Evolutionary conservation across 768 basidiomycete genomes (phyloP).

Genomic region (Termitomyces heimii): DNA sequence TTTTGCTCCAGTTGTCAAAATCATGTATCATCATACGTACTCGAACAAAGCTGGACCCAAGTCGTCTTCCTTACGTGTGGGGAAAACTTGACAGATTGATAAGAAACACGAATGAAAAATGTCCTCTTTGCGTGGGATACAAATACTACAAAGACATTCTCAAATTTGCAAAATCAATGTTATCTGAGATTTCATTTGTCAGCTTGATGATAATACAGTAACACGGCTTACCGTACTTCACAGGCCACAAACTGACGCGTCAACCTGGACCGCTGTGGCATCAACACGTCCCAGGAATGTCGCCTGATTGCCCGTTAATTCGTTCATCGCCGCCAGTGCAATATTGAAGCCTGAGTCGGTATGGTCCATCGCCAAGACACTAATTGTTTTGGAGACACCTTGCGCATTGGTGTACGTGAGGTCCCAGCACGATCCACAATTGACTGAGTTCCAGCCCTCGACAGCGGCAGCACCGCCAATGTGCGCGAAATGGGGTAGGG

Average conservation of each 20-base stretch:
- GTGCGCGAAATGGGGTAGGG: constrained; percentile 44
- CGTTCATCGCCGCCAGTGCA: constrained; percentile 25
- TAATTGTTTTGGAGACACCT: constrained; percentile 25
- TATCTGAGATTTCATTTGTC: not conserved
- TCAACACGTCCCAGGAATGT: constrained; percentile 20
- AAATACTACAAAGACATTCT: not conserved
- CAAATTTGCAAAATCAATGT: not conserved
- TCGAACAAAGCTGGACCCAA: not conserved
- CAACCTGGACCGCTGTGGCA: constrained; percentile 14
- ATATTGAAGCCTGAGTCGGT: constrained; percentile 15
- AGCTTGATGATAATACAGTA: not conserved
- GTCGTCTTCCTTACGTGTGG: too few relatives aligned
- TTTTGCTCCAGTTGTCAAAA: not conserved
- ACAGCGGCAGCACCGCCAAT: constrained; percentile 46
- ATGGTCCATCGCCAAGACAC: constrained; percentile 41
- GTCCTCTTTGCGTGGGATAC: not conserved
- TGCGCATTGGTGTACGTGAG: constrained; percentile 31
- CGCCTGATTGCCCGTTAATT: constrained; percentile 25
- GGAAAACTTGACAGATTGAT: not conserved
- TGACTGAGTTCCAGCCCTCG: constrained; percentile 34
- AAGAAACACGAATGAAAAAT: not conserved
- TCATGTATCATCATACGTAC: not conserved
- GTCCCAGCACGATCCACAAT: constrained; percentile 51
- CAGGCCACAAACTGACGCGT: constrained; percentile 21
- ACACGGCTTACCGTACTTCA: not conserved